Base-by-base conservation (phyloP, 163 green algal genomes). In the Scenedesmus sp. region DNA sequence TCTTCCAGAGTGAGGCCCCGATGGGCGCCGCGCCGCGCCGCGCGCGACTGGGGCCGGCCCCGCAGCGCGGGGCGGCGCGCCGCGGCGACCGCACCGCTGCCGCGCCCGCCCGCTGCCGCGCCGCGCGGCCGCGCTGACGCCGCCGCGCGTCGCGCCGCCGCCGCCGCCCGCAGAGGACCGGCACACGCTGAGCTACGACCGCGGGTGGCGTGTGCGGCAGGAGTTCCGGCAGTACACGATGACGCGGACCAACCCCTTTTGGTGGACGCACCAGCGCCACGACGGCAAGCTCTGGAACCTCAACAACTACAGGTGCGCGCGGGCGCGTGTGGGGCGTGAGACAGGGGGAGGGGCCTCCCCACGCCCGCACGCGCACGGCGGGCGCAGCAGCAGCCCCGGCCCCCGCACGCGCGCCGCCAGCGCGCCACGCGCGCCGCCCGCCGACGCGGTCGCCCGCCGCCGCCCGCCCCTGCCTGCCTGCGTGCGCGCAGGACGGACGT, bases 261-360 rank as follows among this genome's bases (percentile, higher is more conserved):
- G 96, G 96, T 99, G 96, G 96, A 99, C 96, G 22, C 96, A 99
- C 84, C 94, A 98, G 89, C 91, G 97, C 42, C 97, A 99, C 83
- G 97, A 99, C 77, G 97, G 97, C 86, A 99, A 99, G 90, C 92
- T 99, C 56, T 99, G 97, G 97, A 99, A 99, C 91, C 90, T 99
- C n/a, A 99, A 99, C 90, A 98, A 98, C 85, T 99, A 99, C 87
- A 89, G 65, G 65, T 75, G 96, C n/a, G n/a, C n/a, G n/a, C n/a
- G n/a, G n/a, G n/a, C n/a, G n/a, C n/a, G n/a, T n/a, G n/a, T n/a
- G n/a, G n/a, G n/a, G n/a, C n/a, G n/a, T n/a, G n/a, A n/a, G n/a
- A n/a, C n/a, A n/a, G n/a, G n/a, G n/a, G n/a, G n/a, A n/a, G n/a
- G n/a, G n/a, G n/a, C n/a, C n/a, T n/a, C n/a, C n/a, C n/a, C n/a